Percentiles rank a stretch among this genome's conserved stretches.
phyloP scores from a whole-genome alignment of 2,329 filamentous ascomycete species.

The Leptodontidium sp. region DNA sequence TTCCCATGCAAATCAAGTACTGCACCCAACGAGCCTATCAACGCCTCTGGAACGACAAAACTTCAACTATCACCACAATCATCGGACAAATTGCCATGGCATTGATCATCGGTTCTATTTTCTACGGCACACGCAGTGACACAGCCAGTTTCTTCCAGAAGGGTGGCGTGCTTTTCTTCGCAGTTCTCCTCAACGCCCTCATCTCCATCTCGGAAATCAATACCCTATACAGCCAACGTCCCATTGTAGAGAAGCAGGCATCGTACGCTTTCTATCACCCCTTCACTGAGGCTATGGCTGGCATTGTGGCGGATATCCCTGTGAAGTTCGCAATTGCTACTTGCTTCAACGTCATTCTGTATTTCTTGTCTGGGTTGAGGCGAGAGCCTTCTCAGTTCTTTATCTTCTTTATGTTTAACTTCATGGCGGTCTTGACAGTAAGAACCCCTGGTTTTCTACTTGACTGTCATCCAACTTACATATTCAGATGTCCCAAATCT shows the following conservation, averaged over 20 bases:
- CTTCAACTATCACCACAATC: slow-evolving; percentile 63
- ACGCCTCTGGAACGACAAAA: slow-evolving; percentile 79
- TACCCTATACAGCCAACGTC: slow-evolving; percentile 81
- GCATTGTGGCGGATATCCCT: slow-evolving; percentile 86
- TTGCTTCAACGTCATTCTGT: slow-evolving; percentile 81
- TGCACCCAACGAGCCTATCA: slow-evolving; percentile 85
- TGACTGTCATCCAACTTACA: slow-evolving; percentile 56
- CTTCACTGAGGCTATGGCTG: slow-evolving; percentile 85
- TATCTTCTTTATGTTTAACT: slow-evolving; percentile 66
- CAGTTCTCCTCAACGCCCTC: slow-evolving; percentile 73
- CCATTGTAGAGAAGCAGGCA: slow-evolving; percentile 90
- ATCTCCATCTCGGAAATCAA: slow-evolving; percentile 72
- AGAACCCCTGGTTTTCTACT: slow-evolving; percentile 54
- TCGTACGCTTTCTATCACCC: slow-evolving; percentile 92
- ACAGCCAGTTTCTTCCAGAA: slow-evolving; percentile 68
- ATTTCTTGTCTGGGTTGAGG: slow-evolving; percentile 83
- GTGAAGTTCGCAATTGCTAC: slow-evolving; percentile 80
- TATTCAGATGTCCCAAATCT: slow-evolving; percentile 71
- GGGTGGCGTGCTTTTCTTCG: slow-evolving; percentile 73
- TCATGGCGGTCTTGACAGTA: slow-evolving; percentile 61
- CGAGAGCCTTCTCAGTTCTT: slow-evolving; percentile 79
- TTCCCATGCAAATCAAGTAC: slow-evolving; percentile 76
- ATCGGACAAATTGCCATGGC: slow-evolving; percentile 57
- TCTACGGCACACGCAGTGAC: slow-evolving; percentile 64
- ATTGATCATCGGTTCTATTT: slow-evolving; percentile 69